A percentile compares a stretch with the other conserved stretches of the same genome.
phyloP scores from a whole-genome alignment of 495 filamentous ascomycete genomes.

The Hypoxylon cercidicola region DNA sequence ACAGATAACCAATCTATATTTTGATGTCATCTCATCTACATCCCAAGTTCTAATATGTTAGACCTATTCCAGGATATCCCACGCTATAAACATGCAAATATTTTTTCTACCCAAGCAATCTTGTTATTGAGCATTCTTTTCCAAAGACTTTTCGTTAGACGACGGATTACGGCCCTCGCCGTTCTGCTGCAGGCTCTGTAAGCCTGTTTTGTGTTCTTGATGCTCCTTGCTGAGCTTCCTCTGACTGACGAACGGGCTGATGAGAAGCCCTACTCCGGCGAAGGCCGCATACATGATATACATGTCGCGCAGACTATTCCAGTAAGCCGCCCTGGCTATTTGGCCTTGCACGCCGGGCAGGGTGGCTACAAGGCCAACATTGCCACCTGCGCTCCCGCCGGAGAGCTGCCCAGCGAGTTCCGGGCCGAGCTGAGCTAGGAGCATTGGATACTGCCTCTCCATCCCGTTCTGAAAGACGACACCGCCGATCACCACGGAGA shows the following conservation, averaged over 20 bases:
- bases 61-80: no score
- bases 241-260: slow-evolving; percentile 65
- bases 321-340: slow-evolving; percentile 65
- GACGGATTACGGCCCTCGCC: slow-evolving; percentile 3
- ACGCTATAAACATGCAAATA: no score
- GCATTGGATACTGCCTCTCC: slow-evolving; percentile 53
- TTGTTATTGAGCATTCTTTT: slow-evolving; percentile 22
- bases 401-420: slow-evolving; percentile 55
- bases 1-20: no score
- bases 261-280: slow-evolving; percentile 62
- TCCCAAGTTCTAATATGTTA: no score
- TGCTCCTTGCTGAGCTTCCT: slow-evolving; percentile 68
- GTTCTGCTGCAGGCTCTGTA: slow-evolving; percentile 54
- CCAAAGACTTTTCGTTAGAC: slow-evolving; percentile 2
- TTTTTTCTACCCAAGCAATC: no score
- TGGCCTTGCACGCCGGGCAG: slow-evolving; percentile 59
- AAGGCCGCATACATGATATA: slow-evolving; percentile 73
- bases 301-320: slow-evolving; percentile 68
- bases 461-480: slow-evolving; percentile 80
- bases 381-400: slow-evolving; percentile 66
- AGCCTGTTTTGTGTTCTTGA: slow-evolving; percentile 69
- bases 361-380: slow-evolving; percentile 62
- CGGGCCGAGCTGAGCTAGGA: slow-evolving; percentile 54
- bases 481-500: slow-evolving; percentile 80
- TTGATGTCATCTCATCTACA: no score